phyloP scores from a whole-genome alignment of 2,329 filamentous ascomycete genomes.

The Trichothecium roseum region DNA sequence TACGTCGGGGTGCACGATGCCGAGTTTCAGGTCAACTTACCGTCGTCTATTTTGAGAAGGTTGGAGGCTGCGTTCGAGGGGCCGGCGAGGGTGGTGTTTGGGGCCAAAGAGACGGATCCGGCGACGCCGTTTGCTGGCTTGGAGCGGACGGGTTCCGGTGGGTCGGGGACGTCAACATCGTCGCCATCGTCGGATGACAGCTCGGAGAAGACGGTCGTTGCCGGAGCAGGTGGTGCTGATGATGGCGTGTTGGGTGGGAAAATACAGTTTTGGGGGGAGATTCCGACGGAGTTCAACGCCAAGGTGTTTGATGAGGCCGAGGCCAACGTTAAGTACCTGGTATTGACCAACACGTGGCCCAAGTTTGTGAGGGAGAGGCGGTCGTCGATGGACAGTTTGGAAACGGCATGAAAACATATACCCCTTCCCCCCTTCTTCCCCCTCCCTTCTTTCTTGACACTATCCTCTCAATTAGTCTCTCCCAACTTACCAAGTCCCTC shows the following conservation, averaged over 20 bases:
- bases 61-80: constrained; percentile 46
- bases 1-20: constrained; percentile 50
- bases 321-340: constrained; percentile 53
- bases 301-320: constrained; percentile 51
- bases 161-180: constrained; percentile 9
- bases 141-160: constrained; percentile 8
- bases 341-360: constrained; percentile 61
- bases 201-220: constrained; percentile 13
- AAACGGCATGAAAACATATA: neutral
- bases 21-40: constrained; percentile 56
- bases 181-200: constrained; percentile 3
- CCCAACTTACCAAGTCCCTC: no score
- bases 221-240: neutral
- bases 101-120: constrained; percentile 23
- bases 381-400: constrained; percentile 18
- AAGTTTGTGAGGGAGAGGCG: constrained; percentile 39
- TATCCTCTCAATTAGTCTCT: no score
- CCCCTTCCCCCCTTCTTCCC: no score
- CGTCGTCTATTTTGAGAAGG: constrained; percentile 36
- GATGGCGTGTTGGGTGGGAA: constrained; percentile 11
- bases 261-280: constrained; percentile 28
- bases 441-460: no score
- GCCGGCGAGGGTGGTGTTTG: constrained; percentile 31
- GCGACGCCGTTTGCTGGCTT: constrained; percentile 30
- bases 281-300: constrained; percentile 40